Percentiles rank a stretch among this genome's conserved stretches.
These are phyloP conservation scores for Cystobasidium ongulense DNA, from an alignment of 768 basidiomycete species.

Conservation along the genomic window DNA sequence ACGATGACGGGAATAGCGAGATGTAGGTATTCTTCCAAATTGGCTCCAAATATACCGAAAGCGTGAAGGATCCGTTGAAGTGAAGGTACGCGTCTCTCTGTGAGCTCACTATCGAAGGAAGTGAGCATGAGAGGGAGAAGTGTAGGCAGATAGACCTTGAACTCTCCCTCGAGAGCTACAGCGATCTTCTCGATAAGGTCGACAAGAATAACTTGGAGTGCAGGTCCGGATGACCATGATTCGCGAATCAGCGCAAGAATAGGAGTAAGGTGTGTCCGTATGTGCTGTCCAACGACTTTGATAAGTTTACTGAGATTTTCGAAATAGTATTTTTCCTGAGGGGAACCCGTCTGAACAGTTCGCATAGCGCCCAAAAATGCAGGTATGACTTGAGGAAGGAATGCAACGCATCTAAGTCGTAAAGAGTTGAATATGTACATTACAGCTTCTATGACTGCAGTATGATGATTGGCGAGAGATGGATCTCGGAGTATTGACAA, in stretches of 20 bases:
- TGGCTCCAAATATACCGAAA: constrained; percentile 86
- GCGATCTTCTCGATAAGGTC: constrained; percentile 85
- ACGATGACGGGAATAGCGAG: constrained; percentile 92
- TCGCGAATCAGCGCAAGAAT: constrained; percentile 78
- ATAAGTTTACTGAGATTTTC: constrained; percentile 93
- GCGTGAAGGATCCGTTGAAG: constrained; percentile 76
- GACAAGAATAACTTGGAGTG: constrained; percentile 83
- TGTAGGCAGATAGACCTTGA: constrained; percentile 87
- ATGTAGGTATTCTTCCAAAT: constrained; percentile 95
- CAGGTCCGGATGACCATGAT: constrained; percentile 63
- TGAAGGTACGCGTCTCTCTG: constrained; percentile 55
- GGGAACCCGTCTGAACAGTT: constrained; percentile 57
- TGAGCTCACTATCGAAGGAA: constrained; percentile 79
- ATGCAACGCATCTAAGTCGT: constrained; percentile 88
- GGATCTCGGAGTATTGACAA: constrained; percentile 81
- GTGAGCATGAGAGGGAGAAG: constrained; percentile 81
- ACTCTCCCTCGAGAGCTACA: constrained; percentile 88
- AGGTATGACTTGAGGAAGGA: constrained; percentile 91
- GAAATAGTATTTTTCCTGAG: constrained; percentile 83
- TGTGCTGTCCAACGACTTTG: constrained; percentile 92
- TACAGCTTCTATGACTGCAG: constrained; percentile 90
- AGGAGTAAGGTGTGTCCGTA: constrained; percentile 79
- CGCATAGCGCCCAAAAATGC: constrained; percentile 85
- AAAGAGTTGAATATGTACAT: constrained; percentile 99
- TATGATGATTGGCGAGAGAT: constrained; percentile 73